These are phyloP conservation scores for Berberis thunbergii DNA, from an alignment of 164 flowering plant genomes.

Conservation along the genomic window DNA sequence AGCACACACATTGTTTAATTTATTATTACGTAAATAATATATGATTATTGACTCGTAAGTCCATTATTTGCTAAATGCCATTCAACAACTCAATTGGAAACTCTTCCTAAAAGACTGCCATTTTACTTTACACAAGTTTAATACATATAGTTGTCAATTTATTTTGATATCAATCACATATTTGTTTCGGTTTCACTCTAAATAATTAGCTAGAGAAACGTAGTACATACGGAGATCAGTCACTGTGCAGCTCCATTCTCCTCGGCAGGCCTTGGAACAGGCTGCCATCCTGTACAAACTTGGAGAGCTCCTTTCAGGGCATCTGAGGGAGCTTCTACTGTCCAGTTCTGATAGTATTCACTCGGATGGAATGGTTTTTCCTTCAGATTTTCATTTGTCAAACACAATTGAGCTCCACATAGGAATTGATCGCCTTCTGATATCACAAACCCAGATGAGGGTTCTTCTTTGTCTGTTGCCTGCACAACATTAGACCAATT, in stretches of 20 bases:
- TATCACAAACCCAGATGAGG: constrained; percentile 22
- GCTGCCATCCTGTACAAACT: constrained; percentile 34
- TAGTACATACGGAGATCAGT: background rate
- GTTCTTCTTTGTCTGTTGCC: constrained; percentile 33
- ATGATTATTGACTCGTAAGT: too few species aligned
- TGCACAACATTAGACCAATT: constrained; percentile 1
- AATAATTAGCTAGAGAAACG: background rate
- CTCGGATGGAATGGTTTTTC: constrained; percentile 25
- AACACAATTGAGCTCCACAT: constrained; percentile 24
- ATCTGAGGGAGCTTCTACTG: constrained; percentile 26
- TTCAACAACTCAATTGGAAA: too few species aligned
- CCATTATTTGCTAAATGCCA: too few species aligned
- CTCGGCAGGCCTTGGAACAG: constrained; percentile 22
- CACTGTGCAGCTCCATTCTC: background rate
- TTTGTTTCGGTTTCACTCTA: too few species aligned
- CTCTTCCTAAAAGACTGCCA: too few species aligned
- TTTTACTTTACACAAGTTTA: too few species aligned
- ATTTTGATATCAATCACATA: too few species aligned
- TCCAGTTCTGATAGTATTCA: constrained; percentile 29
- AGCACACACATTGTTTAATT: too few species aligned
- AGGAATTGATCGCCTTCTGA: constrained; percentile 35
- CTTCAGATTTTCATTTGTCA: constrained; percentile 4
- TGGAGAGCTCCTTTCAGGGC: constrained; percentile 21
- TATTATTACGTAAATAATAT: too few species aligned
- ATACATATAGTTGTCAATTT: too few species aligned